Base-by-base conservation (phyloP, 768 basidiomycete species). In the Lactarius pseudohatsudake region DNA sequence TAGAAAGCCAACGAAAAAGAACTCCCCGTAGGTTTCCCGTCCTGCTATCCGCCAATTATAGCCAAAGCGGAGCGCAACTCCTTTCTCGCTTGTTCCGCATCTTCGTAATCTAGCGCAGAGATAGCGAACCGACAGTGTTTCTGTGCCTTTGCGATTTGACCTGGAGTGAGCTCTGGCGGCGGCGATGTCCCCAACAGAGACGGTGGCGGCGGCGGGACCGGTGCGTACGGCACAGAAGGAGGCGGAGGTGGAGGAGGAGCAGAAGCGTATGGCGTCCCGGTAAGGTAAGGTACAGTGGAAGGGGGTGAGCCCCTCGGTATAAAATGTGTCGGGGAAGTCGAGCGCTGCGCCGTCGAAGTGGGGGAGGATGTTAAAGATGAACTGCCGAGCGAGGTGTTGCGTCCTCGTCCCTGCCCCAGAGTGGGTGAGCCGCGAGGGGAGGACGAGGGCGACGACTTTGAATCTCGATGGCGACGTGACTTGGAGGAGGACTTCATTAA, bases 31-130 rank as follows among this genome's bases (percentile, higher is more conserved):
- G 34, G 22, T 38, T 34, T 22, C 34, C 11, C 18, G 53, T 28
- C 18, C 9, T n/a, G 26, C 56, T 77, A 85, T 4, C 80, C 87
- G 28, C 86, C 90, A 26, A 94, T 79, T 40, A 85, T 76, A 38
- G 80, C 81, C 68, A 99, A 77, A 16, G 96, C 96, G 41, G 84
- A 81, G 70, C 84, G 81, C 70, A 99, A 77, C 77, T 99, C 94
- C 74, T 84, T 88, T 73, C 85, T 83, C 20, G 96, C 96, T 72
- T 92, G 91, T 69, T 91, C 90, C 11, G 82, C 81, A 76, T 99
- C 96, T 74, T 98, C 96, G 75, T 96, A 98, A 74, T 98, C 94
- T 62, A 99, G 80, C n/a, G 97, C 87, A 36, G 92, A 94, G 64
- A 98, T 92, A 8, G 96, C 96, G 78, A 90, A 97, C 61, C 85